These are phyloP conservation scores for Hibiscus syriacus DNA, from an alignment of 345 rosid genomes.

Conservation along the genomic window DNA sequence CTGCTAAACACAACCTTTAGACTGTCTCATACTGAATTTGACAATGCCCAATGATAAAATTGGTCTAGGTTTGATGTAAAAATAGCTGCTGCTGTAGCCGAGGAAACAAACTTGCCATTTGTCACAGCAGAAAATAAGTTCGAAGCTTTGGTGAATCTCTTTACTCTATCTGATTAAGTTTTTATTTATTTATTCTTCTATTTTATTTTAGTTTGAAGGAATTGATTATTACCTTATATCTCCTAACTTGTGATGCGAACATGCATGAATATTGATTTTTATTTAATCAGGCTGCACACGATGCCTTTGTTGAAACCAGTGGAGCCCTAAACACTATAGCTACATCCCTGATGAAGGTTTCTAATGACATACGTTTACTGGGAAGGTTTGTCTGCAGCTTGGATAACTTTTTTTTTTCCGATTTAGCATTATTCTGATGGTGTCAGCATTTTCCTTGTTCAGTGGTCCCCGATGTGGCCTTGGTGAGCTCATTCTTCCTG, in stretches of 20 bases:
- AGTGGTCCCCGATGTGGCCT: slow-evolving; percentile 99
- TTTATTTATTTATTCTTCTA: neutral
- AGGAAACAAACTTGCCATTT: slow-evolving; percentile 82
- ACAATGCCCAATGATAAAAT: slow-evolving; percentile 5
- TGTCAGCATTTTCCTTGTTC: slow-evolving; percentile 23
- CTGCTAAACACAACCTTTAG: neutral
- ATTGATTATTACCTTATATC: neutral
- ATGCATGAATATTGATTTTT: slow-evolving; percentile 14
- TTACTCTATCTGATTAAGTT: neutral
- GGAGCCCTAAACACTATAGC: slow-evolving; percentile 86
- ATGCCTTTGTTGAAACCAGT: slow-evolving; percentile 94
- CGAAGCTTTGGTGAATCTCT: slow-evolving; percentile 83
- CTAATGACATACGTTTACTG: slow-evolving; percentile 78
- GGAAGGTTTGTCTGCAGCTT: slow-evolving; percentile 54
- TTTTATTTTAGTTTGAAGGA: neutral
- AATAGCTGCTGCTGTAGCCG: slow-evolving; percentile 92
- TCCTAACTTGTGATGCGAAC: neutral
- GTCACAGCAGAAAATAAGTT: slow-evolving; percentile 95
- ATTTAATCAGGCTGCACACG: slow-evolving; percentile 82
- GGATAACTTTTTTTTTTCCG: neutral
- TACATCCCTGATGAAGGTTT: slow-evolving; percentile 83
- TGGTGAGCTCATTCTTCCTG: slow-evolving; percentile 96
- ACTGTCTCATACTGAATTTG: neutral
- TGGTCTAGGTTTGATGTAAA: slow-evolving; percentile 75
- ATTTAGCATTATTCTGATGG: slow-evolving; percentile 17